phyloP scores from a whole-genome alignment of 108 stramenopile species.

The Mayamaea pseudoterrestris region DNA sequence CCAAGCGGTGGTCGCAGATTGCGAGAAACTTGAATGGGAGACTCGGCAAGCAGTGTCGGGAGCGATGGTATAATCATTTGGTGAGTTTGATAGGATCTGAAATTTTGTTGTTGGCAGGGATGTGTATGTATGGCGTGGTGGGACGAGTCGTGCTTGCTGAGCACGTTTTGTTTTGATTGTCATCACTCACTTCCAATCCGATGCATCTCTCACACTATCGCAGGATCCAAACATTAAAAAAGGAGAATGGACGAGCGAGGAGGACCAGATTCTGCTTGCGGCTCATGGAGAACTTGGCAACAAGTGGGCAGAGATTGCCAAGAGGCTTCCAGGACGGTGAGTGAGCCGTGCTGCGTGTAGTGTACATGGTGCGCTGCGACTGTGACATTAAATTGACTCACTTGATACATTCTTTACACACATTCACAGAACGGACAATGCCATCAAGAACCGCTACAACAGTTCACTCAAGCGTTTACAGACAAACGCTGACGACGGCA shows the following conservation, averaged over 20 bases:
- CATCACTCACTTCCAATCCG: too few relatives aligned
- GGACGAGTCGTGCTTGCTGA: too few relatives aligned
- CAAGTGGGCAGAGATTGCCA: slow-evolving; percentile 94
- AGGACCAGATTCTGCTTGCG: slow-evolving; percentile 71
- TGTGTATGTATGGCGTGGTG: too few relatives aligned
- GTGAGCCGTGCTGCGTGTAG: too few relatives aligned
- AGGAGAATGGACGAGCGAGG: slow-evolving; percentile 85
- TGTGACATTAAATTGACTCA: too few relatives aligned
- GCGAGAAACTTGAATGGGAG: slow-evolving; percentile 86
- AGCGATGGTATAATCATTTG: slow-evolving; percentile 98
- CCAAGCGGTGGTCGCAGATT: slow-evolving; percentile 88
- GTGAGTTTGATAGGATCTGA: too few relatives aligned
- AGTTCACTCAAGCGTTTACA: slow-evolving; percentile 65
- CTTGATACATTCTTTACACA: too few relatives aligned
- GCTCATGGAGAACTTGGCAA: slow-evolving; percentile 79
- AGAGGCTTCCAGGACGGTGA: slow-evolving; percentile 79
- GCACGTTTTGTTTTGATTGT: too few relatives aligned
- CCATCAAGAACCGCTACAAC: slow-evolving; percentile 98
- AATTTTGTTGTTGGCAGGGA: too few relatives aligned
- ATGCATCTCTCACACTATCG: too few relatives aligned
- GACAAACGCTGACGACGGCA: slow-evolving; percentile 3
- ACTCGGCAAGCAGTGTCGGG: slow-evolving; percentile 97
- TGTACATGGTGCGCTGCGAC: too few relatives aligned
- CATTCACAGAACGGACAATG: slow-evolving; percentile 98
- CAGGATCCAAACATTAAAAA: slow-evolving; percentile 95